Percentiles rank a stretch among this genome's conserved stretches.
Evolutionary conservation across 805 yeast species (phyloP).

Genomic region (Wickerhamomyces subpelliculosus): DNA sequence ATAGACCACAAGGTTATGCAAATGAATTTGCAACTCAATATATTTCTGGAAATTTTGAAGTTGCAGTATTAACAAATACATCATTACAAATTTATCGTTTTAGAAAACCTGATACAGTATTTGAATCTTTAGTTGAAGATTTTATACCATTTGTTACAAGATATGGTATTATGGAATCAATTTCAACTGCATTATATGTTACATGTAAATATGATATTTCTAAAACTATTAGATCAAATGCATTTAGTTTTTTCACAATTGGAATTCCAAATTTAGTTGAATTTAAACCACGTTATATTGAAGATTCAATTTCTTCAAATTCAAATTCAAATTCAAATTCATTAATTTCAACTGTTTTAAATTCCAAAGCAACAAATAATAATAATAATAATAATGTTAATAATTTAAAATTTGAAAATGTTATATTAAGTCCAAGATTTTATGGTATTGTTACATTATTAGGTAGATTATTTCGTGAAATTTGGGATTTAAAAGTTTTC

Average conservation of each 20-base stretch:
- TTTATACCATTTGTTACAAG: constrained; percentile 64
- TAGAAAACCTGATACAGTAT: constrained; percentile 72
- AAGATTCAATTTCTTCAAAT: constrained; percentile 5
- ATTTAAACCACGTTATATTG: constrained; percentile 33
- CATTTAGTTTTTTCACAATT: constrained; percentile 35
- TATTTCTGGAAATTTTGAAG: constrained; percentile 52
- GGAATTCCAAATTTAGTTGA: constrained; percentile 37
- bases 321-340: too few relatives aligned
- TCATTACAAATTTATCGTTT: constrained; percentile 74
- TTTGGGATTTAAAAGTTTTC: constrained; percentile 75
- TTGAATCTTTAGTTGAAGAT: constrained; percentile 64
- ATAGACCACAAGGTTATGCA: constrained; percentile 74
- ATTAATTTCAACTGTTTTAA: constrained; percentile 13
- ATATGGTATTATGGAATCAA: constrained; percentile 85
- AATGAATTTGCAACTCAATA: constrained; percentile 87
- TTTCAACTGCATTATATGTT: constrained; percentile 79
- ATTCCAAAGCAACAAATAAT: not conserved
- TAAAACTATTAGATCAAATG: constrained; percentile 36
- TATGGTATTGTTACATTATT: constrained; percentile 79
- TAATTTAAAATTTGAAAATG: constrained; percentile 53
- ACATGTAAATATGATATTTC: constrained; percentile 70
- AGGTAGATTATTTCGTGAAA: constrained; percentile 68
- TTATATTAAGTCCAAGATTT: constrained; percentile 85
- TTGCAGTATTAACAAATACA: constrained; percentile 76
- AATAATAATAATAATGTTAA: constrained; percentile 6